Evolutionary conservation across 1,284 basidiomycete species (phyloP), one percentile per base, ranked within the genome.

Genomic region (Schizophyllum commune): DNA sequence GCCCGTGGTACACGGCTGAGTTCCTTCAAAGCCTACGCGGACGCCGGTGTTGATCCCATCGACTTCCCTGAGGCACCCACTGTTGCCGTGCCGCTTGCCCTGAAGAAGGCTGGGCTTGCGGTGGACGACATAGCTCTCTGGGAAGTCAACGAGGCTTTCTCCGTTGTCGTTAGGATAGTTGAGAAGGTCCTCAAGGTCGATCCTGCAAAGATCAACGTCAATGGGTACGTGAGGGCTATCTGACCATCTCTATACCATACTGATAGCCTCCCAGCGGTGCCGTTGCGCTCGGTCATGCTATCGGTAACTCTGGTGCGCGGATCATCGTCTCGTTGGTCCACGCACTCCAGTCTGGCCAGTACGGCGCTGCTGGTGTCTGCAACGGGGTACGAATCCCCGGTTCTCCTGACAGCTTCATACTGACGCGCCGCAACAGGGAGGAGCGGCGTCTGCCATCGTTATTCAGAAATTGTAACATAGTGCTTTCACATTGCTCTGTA

Each of bases 71-170:
- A 88, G 67, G 97, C 97, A 32, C 97, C 97, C 32, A 92, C 96
- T 22, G 82, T 92, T 63, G 96, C 96, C 51, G 80, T 99, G 56
- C 97, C 97, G 52, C 78, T 85, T 65, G 97, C 97, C 8, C 82
- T 99, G 62, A 79, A 95, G 79, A 86, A 83, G 66, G 97, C 96
- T 56, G 92, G 92, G 67, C 79, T 99, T 62, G 85, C 85, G 33
- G 73, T 89, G 62, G 81, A 91, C 58, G 94, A 99, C 71, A 94
- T 99, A 67, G 83, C 94, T 34, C 83, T 92, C 60, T 99, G 94
- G 72, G 97, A 99, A 76, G 87, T 99, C 75, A 99, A 99, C 76
- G 97, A 96, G 76, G 97, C 96, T 17, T 99, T 99, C 82, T 96
- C 95, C 0, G 92, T 94, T 39, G 96, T 98, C 69, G 89, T 94